Conservation (phyloP, 1,284 basidiomycete species). For the Rhodotorula sp. region DNA sequence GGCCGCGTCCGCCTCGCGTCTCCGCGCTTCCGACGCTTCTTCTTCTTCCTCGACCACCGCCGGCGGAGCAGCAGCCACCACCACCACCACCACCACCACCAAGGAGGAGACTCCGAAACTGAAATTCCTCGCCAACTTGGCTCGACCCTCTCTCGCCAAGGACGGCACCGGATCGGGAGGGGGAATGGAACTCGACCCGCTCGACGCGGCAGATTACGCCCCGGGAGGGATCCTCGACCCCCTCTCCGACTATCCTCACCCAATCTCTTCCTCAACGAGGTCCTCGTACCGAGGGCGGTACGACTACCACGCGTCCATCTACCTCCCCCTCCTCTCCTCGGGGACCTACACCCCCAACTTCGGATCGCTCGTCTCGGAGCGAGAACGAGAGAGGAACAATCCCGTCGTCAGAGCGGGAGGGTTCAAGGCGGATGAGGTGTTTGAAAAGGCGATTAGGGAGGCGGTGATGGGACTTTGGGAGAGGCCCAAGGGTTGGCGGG, state of each 20-base stretch:
- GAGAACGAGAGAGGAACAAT: conserved; percentile 9
- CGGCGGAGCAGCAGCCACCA: not conserved
- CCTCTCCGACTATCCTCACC: conserved; percentile 26
- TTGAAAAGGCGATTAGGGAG: conserved; percentile 75
- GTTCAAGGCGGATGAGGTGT: conserved; percentile 75
- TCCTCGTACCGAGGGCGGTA: not conserved
- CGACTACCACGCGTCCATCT: conserved; percentile 18
- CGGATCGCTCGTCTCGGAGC: conserved; percentile 17
- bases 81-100: not conserved
- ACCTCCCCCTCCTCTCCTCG: conserved; percentile 8
- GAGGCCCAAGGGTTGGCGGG: conserved; percentile 40
- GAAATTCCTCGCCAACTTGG: conserved; percentile 30
- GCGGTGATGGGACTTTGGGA: conserved; percentile 68
- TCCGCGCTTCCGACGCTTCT: conserved; percentile 51
- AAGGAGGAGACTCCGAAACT: conserved; percentile 19
- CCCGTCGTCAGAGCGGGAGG: conserved; percentile 61
- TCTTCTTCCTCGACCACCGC: conserved; percentile 6
- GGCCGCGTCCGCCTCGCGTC: conserved; percentile 45
- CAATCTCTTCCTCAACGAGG: conserved; percentile 2
- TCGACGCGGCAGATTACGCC: conserved; percentile 1
- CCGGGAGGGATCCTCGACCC: conserved; percentile 29
- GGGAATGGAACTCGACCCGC: not conserved
- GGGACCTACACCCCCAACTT: not conserved
- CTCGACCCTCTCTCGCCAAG: not conserved
- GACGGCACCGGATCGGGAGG: not conserved